phyloP scores from a whole-genome alignment of 1,139 yeast genomes.

The Candida smagusa region DNA sequence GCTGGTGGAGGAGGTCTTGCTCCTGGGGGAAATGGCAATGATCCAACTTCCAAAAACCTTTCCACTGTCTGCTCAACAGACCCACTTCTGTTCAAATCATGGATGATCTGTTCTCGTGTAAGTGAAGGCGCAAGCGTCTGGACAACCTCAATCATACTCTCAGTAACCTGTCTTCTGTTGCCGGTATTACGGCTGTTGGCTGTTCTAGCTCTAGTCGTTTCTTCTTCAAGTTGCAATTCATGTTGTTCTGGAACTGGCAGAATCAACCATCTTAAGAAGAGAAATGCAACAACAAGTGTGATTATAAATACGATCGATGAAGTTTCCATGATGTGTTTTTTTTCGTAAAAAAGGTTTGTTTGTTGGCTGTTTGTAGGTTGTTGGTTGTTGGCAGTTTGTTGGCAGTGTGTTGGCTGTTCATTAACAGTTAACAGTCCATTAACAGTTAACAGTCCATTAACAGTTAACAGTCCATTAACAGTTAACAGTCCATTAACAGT shows the following conservation, averaged over 20 bases:
- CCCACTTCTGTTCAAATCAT: conserved; percentile 65
- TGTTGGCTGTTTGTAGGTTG: no score
- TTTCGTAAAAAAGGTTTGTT: not conserved
- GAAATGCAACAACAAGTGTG: conserved; percentile 48
- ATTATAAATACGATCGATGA: conserved; percentile 52
- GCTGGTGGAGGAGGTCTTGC: conserved; percentile 7
- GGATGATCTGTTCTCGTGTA: conserved; percentile 65
- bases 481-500: no score
- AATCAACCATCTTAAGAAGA: conserved; percentile 61
- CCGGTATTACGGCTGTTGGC: conserved; percentile 19
- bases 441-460: no score
- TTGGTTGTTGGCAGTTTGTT: no score
- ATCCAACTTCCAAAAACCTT: conserved; percentile 59
- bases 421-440: no score
- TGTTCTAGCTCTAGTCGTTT: conserved; percentile 8
- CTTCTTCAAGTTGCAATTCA: conserved; percentile 21
- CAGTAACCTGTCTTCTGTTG: conserved; percentile 61
- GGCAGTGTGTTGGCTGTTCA: no score
- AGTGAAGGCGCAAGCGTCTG: conserved; percentile 78
- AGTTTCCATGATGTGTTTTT: conserved; percentile 39
- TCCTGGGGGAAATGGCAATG: conserved; percentile 67
- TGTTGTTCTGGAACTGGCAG: conserved; percentile 46
- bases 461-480: no score
- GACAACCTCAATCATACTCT: conserved; percentile 82
- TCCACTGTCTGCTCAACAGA: conserved; percentile 80